Base-by-base conservation (phyloP, 768 basidiomycete species). In the Suillus variegatus region DNA sequence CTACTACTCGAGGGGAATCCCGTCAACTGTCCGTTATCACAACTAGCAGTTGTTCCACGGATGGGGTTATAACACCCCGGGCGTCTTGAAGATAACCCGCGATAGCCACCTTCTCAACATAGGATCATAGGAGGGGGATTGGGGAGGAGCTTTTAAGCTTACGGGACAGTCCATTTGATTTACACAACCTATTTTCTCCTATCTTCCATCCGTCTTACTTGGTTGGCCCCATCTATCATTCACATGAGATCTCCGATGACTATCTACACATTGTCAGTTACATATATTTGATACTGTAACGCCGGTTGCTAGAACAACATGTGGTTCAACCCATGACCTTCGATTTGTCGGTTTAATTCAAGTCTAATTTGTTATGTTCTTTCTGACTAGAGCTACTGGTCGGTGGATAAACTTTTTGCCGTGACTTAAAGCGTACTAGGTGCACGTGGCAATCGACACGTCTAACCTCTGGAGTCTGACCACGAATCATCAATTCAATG, bases 401-500 rank as follows among this genome's bases (percentile, higher is more conserved):
- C 35, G 12, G 35, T 36, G 52, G 52, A 35, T 32, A 35, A 54
- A 54, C 18, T 35, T 54, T 35, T 20, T 18, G 5, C 32, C 28
- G 20, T 36, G 20, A 36, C 54, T 54, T 54, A 35, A 52, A 36
- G n/a, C 35, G 54, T n/a, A 18, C 28, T 16, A 32, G 18, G 41
- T 60, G 41, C 41, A 43, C 58, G 58, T 44, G 58, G 58, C 58
- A 60, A 43, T 60, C 28, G 25, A 58, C 38, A 57, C 56, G 38
- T 58, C 40, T 55, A 6, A 35, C 54, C 32, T 35, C 52, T 55
- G 32, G 54, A 28, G 28, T 28, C 28, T 28, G 28, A 25, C 22
- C 9, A 16, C n/a, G 38, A 60, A 60, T 28, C 40, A 32, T 28
- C 25, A 43, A 32, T 60, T 62, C 49, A 40, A 64, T 36, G 14